Conservation (phyloP, 1,139 yeast genomes). For the Zygosaccharomyces pseudobailii region DNA sequence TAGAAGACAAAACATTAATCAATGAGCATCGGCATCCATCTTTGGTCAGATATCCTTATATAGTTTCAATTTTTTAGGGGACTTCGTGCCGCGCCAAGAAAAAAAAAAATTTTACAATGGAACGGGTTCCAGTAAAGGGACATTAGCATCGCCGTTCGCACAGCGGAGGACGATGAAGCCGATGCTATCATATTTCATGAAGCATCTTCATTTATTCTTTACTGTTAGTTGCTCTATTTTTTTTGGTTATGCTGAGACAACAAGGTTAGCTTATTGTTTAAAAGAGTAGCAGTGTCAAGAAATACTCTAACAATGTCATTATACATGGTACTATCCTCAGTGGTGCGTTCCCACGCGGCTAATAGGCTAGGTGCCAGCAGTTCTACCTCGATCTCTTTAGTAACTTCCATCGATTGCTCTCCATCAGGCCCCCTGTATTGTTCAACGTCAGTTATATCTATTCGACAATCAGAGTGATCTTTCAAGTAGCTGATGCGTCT, state of each 20-base stretch:
- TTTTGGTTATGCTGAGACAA: not conserved
- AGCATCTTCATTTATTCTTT: not conserved
- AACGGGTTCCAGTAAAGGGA: too few species aligned
- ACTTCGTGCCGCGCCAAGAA: too few species aligned
- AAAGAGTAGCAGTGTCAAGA: not conserved
- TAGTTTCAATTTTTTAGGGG: too few species aligned
- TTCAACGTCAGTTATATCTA: conserved; percentile 2
- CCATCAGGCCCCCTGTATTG: not conserved
- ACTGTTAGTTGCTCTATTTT: not conserved
- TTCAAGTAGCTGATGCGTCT: not conserved
- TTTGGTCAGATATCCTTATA: too few species aligned
- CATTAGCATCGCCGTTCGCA: too few species aligned
- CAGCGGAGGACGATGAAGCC: too few species aligned
- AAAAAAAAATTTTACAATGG: too few species aligned
- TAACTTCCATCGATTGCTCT: not conserved
- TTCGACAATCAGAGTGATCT: not conserved
- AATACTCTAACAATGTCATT: not conserved
- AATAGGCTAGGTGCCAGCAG: not conserved
- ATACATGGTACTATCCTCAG: not conserved
- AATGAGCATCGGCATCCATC: too few species aligned
- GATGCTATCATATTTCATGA: not conserved
- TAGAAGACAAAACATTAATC: too few species aligned
- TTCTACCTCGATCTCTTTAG: not conserved
- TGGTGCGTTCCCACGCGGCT: not conserved
- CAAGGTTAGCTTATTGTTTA: not conserved